phyloP scores from a whole-genome alignment of 257 asterid genomes.

The Forsythia suspensa region DNA sequence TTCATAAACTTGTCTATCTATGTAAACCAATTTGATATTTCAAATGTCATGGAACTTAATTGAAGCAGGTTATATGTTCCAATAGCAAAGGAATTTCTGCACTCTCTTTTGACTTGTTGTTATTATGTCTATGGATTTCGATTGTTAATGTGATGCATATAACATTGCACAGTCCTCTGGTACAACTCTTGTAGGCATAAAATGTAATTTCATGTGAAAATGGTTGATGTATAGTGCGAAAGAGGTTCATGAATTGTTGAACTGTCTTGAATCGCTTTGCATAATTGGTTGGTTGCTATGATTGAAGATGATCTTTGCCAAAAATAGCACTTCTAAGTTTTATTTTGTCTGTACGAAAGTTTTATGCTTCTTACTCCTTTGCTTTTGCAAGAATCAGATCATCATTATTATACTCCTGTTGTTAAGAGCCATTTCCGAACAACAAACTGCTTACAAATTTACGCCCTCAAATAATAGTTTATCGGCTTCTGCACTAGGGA shows the following conservation, averaged over 20 bases:
- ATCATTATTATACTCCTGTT: background rate
- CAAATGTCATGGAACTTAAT: background rate
- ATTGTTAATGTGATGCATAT: background rate
- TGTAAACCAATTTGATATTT: background rate
- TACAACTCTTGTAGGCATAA: background rate
- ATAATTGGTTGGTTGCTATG: constrained; percentile 16
- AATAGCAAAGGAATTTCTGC: background rate
- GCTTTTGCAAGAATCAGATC: background rate
- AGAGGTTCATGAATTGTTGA: background rate
- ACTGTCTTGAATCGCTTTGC: constrained; percentile 9
- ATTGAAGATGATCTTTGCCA: constrained; percentile 3
- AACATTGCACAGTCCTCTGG: background rate
- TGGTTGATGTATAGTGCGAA: background rate
- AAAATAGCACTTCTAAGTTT: background rate
- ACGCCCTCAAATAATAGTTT: background rate
- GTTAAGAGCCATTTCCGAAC: background rate
- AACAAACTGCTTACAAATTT: constrained; percentile 6
- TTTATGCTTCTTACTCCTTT: background rate
- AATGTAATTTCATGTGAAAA: background rate
- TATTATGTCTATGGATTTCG: background rate
- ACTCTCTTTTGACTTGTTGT: background rate
- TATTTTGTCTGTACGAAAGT: background rate
- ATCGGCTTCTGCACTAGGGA: constrained; percentile 1
- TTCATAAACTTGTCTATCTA: constrained; percentile 3
- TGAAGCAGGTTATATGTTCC: background rate